A percentile compares a stretch with the other conserved stretches of the same genome.
phyloP scores from a whole-genome alignment of 1,284 basidiomycete genomes.

The Somion occarium region DNA sequence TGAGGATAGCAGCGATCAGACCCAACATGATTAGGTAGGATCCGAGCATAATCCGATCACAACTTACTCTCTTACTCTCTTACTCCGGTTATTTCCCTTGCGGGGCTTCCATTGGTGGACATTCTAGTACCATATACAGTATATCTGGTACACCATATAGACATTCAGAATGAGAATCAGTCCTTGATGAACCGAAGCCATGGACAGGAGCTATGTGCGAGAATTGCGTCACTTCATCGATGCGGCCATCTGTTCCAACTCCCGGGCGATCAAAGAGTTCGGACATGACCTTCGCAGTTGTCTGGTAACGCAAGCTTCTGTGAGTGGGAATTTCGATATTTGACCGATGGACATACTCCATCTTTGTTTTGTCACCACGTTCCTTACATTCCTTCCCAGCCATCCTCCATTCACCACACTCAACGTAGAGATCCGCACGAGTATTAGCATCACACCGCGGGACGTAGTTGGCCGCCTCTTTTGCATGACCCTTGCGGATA shows the following conservation, averaged over 20 bases:
- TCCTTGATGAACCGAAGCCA: too few species aligned
- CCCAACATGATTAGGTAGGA: not conserved
- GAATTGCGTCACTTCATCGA: slow-evolving; percentile 72
- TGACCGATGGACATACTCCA: slow-evolving; percentile 59
- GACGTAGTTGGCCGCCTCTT: slow-evolving; percentile 75
- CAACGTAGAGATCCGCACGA: slow-evolving; percentile 80
- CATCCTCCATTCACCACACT: slow-evolving; percentile 84
- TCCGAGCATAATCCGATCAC: too few species aligned
- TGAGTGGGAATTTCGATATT: not conserved
- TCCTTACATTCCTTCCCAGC: slow-evolving; percentile 89
- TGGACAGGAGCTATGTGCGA: too few species aligned
- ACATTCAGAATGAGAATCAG: too few species aligned
- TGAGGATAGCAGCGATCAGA: not conserved
- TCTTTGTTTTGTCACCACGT: slow-evolving; percentile 70
- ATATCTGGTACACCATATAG: too few species aligned
- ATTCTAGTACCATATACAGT: too few species aligned
- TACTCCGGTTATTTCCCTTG: too few species aligned
- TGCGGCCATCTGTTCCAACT: slow-evolving; percentile 66
- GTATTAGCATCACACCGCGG: slow-evolving; percentile 79
- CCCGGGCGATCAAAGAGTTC: slow-evolving; percentile 73
- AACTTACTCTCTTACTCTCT: not conserved
- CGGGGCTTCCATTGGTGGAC: too few species aligned
- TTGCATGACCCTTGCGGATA: slow-evolving; percentile 63
- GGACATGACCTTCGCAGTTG: slow-evolving; percentile 67
- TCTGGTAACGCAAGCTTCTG: slow-evolving; percentile 32